Conservation (phyloP, 306 rosid species). For the Cicer chorassanicum region DNA sequence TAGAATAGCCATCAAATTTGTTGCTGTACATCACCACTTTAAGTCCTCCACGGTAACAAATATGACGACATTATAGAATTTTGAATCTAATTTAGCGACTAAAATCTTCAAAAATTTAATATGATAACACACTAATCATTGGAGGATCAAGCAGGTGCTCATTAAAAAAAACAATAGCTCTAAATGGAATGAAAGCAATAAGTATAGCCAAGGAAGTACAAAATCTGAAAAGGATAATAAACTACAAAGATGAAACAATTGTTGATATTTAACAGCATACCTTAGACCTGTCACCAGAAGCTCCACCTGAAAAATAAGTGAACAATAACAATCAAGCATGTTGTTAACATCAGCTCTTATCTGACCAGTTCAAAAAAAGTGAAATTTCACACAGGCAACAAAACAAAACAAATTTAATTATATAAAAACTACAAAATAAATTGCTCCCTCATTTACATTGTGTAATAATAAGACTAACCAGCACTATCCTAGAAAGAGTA, state of each 20-base stretch:
- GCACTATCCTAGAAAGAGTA: not conserved
- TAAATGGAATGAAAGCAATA: conserved; percentile 8
- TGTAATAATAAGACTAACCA: not conserved
- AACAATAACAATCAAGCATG: not conserved
- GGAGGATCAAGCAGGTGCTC: conserved; percentile 11
- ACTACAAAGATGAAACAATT: conserved; percentile 10
- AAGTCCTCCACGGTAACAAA: too few species aligned
- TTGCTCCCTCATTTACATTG: not conserved
- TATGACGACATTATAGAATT: too few species aligned
- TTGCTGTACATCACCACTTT: not conserved
- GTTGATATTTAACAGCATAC: conserved; percentile 50
- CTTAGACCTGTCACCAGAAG: conserved; percentile 56
- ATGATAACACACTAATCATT: not conserved
- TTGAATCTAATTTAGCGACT: not conserved
- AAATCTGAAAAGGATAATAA: not conserved
- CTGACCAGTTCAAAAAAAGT: not conserved
- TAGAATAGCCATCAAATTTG: not conserved
- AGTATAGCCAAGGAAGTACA: not conserved
- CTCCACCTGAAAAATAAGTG: conserved; percentile 57
- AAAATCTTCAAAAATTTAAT: not conserved
- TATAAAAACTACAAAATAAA: not conserved
- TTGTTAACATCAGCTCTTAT: not conserved
- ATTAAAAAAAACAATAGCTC: not conserved
- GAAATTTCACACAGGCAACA: conserved; percentile 21
- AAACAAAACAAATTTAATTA: not conserved